Percentiles rank a stretch among this genome's conserved stretches.
These are phyloP conservation scores for Alternaria angustiovoidea DNA, from an alignment of 2,329 filamentous ascomycete species.

Conservation along the genomic window DNA sequence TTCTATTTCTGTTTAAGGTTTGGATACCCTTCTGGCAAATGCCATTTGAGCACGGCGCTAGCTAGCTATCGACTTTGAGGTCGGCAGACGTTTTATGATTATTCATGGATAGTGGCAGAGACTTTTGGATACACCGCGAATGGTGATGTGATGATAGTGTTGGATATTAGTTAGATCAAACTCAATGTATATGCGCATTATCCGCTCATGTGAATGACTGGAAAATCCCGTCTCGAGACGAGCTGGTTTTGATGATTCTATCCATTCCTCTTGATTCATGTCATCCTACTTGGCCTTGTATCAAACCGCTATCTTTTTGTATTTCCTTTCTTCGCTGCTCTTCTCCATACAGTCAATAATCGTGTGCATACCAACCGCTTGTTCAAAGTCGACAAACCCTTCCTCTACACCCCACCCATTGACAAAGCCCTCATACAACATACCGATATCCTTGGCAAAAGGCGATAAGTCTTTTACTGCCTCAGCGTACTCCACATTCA, in stretches of 20 bases:
- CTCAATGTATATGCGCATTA: constrained; percentile 18
- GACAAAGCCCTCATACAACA: constrained; percentile 64
- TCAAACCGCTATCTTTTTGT: not conserved
- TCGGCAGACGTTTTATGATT: constrained; percentile 4
- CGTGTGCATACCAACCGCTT: not conserved
- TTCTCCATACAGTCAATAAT: not conserved
- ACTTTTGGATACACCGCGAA: not conserved
- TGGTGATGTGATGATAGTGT: not conserved
- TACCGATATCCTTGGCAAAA: constrained; percentile 59
- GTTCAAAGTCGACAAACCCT: not conserved
- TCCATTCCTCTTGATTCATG: too few species aligned
- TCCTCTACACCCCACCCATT: constrained; percentile 31
- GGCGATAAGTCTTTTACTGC: constrained; percentile 52
- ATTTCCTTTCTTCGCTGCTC: not conserved
- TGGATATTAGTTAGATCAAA: constrained; percentile 13
- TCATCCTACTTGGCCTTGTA: not conserved
- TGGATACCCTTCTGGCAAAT: constrained; percentile 25
- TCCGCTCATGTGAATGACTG: not conserved
- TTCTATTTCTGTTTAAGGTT: constrained; percentile 8
- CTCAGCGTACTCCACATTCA: constrained; percentile 58
- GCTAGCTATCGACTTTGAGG: constrained; percentile 5
- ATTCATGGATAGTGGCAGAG: not conserved
- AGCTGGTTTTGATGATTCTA: not conserved
- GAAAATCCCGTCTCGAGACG: not conserved
- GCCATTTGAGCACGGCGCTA: constrained; percentile 8